A percentile compares a stretch with the other conserved stretches of the same genome.
Evolutionary conservation across 768 basidiomycete species (phyloP).

Genomic region (Pleurotus tuoliensis): DNA sequence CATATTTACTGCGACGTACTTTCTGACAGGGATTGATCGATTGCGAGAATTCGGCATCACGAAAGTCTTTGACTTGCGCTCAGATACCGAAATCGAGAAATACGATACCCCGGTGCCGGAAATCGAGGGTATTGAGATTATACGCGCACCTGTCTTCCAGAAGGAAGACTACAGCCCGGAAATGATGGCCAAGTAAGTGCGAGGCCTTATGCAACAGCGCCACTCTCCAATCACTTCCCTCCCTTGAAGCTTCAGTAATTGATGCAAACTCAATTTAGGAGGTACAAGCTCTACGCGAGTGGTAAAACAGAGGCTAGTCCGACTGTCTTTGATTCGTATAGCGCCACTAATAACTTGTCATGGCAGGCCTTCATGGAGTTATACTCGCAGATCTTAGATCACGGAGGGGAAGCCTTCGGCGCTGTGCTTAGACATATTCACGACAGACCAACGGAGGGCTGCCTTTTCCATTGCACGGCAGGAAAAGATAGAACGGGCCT

Average conservation of each 20-base stretch:
- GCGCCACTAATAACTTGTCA: neutral
- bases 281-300: constrained; percentile 72
- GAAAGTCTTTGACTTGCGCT: constrained; percentile 73
- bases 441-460: constrained; percentile 61
- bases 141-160: constrained; percentile 63
- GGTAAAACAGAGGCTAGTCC: constrained; percentile 67
- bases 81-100: constrained; percentile 74
- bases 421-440: constrained; percentile 68
- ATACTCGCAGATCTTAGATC: constrained; percentile 77
- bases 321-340: too few species aligned
- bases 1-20: constrained; percentile 3
- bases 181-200: constrained; percentile 78
- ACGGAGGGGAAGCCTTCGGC: constrained; percentile 67
- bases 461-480: constrained; percentile 79
- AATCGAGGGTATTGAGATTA: constrained; percentile 59
- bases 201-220: constrained; percentile 20
- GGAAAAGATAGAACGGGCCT: constrained; percentile 84
- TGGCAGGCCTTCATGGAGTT: constrained; percentile 75
- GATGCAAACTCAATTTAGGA: constrained; percentile 29
- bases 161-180: constrained; percentile 81
- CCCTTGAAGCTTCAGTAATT: constrained; percentile 19
- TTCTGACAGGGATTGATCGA: constrained; percentile 46
- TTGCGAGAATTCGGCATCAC: constrained; percentile 60
- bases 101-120: constrained; percentile 62
- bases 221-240: constrained; percentile 13